Conservation (phyloP, 257 asterid genomes). For the Paulownia fortunei region DNA sequence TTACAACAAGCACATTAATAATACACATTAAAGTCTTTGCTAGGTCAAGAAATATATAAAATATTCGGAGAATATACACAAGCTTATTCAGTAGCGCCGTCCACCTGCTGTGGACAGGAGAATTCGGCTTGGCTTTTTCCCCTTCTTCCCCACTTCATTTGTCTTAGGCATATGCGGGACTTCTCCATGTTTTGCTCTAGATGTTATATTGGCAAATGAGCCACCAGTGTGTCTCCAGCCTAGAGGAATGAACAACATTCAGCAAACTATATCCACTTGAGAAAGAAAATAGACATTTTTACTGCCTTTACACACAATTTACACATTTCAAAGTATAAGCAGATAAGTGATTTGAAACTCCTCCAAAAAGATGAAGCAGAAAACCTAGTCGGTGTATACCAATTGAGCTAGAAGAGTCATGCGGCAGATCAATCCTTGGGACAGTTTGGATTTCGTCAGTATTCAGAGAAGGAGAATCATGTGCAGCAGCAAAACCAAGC, state of each 20-base stretch:
- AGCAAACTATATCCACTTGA: background rate
- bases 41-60: too few species aligned
- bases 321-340: background rate
- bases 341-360: background rate
- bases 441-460: slow-evolving; percentile 41
- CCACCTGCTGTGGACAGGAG: slow-evolving; percentile 86
- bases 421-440: slow-evolving; percentile 34
- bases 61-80: background rate
- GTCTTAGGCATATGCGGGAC: slow-evolving; percentile 35
- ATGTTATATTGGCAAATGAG: slow-evolving; percentile 72
- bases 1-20: background rate
- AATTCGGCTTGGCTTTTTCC: slow-evolving; percentile 72
- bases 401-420: slow-evolving; percentile 45
- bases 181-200: slow-evolving; percentile 61
- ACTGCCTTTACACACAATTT: background rate
- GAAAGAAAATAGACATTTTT: background rate
- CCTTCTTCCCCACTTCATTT: slow-evolving; percentile 69
- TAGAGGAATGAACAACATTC: slow-evolving; percentile 23
- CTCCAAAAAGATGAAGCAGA: background rate
- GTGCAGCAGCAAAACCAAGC: slow-evolving; percentile 95
- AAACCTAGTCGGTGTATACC: slow-evolving; percentile 39
- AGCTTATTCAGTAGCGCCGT: slow-evolving; percentile 67
- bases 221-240: slow-evolving; percentile 50
- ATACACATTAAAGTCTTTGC: background rate
- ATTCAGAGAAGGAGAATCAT: slow-evolving; percentile 75